A percentile compares a stretch with the other conserved stretches of the same genome.
Conservation (phyloP, 768 basidiomycete genomes). For the Rhizopogon sp. region DNA sequence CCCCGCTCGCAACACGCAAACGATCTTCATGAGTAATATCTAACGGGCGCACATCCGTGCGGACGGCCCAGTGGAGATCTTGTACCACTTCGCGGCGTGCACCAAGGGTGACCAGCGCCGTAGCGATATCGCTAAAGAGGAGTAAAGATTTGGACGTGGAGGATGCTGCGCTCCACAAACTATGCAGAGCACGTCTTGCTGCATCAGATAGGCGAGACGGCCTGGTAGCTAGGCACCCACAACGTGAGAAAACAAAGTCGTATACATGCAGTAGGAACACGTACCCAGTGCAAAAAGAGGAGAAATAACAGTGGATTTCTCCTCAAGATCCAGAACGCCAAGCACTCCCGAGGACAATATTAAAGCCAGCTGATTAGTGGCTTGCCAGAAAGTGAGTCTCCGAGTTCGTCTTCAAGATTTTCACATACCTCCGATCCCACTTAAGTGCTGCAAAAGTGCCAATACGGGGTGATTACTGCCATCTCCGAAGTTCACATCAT, state of each 20-base stretch:
- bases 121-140: slow-evolving; percentile 31
- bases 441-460: slow-evolving; percentile 25
- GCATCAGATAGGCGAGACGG: slow-evolving; percentile 25
- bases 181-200: slow-evolving; percentile 28
- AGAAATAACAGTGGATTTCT: slow-evolving; percentile 26
- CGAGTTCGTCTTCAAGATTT: neutral
- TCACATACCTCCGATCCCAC: slow-evolving; percentile 31
- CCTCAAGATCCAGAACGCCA: slow-evolving; percentile 23
- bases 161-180: slow-evolving; percentile 23
- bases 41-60: slow-evolving; percentile 4
- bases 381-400: slow-evolving; percentile 23
- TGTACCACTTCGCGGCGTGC: slow-evolving; percentile 33
- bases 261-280: neutral
- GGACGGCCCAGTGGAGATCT: slow-evolving; percentile 26
- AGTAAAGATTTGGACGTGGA: slow-evolving; percentile 16
- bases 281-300: slow-evolving; percentile 42
- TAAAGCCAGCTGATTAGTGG: slow-evolving; percentile 31
- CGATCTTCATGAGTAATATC: slow-evolving; percentile 19
- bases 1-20: slow-evolving; percentile 31
- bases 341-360: slow-evolving; percentile 41
- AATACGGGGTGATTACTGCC: slow-evolving; percentile 20
- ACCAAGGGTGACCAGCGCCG: slow-evolving; percentile 40
- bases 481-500: slow-evolving; percentile 4
- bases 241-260: neutral
- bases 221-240: neutral